A percentile compares a stretch with the other conserved stretches of the same genome.
Evolutionary conservation across 169 alveolate species (phyloP).

Genomic region (Cryptosporidium muris): DNA sequence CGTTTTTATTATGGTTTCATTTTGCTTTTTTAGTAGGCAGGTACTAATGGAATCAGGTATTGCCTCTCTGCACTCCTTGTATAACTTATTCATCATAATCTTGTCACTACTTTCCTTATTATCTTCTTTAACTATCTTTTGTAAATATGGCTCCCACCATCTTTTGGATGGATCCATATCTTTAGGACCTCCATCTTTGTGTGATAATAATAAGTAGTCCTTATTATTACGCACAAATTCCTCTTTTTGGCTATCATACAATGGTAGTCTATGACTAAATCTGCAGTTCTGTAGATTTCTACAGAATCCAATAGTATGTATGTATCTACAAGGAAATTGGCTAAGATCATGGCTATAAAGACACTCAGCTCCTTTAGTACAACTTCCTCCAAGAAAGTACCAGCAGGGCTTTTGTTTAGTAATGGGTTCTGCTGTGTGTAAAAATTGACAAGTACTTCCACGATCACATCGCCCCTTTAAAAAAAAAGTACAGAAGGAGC

Average conservation of each 20-base stretch:
- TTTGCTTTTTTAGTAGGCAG: not conserved
- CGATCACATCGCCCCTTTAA: constrained; percentile 53
- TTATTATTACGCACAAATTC: constrained; percentile 58
- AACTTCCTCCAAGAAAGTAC: constrained; percentile 55
- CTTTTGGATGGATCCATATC: constrained; percentile 8
- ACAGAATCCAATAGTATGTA: constrained; percentile 61
- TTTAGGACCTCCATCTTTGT: constrained; percentile 59
- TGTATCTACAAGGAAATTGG: constrained; percentile 63
- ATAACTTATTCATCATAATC: constrained; percentile 19
- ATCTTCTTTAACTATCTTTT: constrained; percentile 46
- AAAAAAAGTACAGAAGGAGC: constrained; percentile 21
- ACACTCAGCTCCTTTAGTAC: constrained; percentile 41
- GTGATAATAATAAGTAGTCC: constrained; percentile 50
- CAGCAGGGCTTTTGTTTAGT: constrained; percentile 55
- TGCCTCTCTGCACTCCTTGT: constrained; percentile 19
- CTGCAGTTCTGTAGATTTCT: constrained; percentile 56
- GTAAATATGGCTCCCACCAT: constrained; percentile 63
- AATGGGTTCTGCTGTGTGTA: constrained; percentile 25
- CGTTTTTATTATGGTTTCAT: too few species aligned
- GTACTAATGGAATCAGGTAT: constrained; percentile 32
- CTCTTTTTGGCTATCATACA: constrained; percentile 41
- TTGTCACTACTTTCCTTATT: constrained; percentile 1
- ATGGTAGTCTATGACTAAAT: constrained; percentile 42
- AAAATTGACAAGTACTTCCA: constrained; percentile 36
- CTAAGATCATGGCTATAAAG: constrained; percentile 63